Conservation (phyloP, 2,329 filamentous ascomycete species). For the Sporothrix variecibatus region DNA sequence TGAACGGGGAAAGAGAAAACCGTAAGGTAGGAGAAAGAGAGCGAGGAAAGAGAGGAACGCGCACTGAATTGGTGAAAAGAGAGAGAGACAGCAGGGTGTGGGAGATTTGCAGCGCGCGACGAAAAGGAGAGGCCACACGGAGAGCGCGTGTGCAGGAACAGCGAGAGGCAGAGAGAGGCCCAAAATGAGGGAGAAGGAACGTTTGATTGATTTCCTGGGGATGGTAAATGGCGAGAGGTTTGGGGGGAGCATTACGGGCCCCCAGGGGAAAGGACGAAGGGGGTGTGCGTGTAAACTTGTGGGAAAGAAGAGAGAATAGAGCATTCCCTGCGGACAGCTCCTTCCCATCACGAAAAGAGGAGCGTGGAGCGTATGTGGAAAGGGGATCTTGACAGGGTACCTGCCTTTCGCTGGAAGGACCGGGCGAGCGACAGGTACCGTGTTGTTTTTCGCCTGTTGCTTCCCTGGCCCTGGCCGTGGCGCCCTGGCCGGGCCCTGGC, state of each 20-base stretch:
- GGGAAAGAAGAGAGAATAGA: neutral
- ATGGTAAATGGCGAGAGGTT: constrained; percentile 6
- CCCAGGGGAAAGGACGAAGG: neutral
- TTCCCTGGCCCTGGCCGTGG: neutral
- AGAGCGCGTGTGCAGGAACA: neutral
- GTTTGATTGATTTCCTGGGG: constrained; percentile 24
- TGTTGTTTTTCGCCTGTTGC: neutral
- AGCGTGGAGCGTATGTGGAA: neutral
- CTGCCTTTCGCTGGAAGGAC: neutral
- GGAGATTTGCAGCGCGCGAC: neutral
- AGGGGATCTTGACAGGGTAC: neutral
- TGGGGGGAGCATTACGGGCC: constrained; percentile 9
- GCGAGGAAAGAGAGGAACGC: constrained; percentile 5
- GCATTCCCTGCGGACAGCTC: constrained; percentile 4
- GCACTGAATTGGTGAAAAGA: neutral
- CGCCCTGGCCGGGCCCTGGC: constrained; percentile 4
- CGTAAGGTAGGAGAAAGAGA: neutral
- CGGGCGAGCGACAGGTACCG: constrained; percentile 15
- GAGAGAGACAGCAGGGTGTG: neutral
- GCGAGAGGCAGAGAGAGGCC: neutral
- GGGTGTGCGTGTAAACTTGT: constrained; percentile 16
- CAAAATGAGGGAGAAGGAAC: neutral
- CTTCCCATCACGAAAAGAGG: neutral
- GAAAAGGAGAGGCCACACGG: neutral
- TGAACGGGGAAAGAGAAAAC: neutral